Evolutionary conservation across 345 rosid species (phyloP), one percentile per base, ranked within the genome.

Genomic region (Bruguiera gymnorhiza): DNA sequence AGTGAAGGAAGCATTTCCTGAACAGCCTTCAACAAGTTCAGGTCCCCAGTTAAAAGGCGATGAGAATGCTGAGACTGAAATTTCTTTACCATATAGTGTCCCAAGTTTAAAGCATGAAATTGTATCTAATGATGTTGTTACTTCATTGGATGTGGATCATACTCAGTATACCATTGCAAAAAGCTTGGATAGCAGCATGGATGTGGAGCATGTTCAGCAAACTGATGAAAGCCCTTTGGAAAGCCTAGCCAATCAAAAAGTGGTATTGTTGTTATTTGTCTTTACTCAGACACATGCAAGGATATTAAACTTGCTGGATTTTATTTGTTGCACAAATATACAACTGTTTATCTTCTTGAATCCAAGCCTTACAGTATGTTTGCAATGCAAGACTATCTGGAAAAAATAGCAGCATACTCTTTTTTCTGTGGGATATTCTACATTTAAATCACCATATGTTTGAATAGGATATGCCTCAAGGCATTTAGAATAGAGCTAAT

Each of bases 1-100:
- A 59, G 76, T 77, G 71, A 89, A 86, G 82, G 87, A 88, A 81
- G 76, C 75, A 4, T 79, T 86, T 24, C 71, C 85, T 19, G 75
- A 83, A 73, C 81, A 71, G 63, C 79, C 75, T 58, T 77, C 84
- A 8, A 63, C 79, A 7, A 70, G 29, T 23, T 81, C 86, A 9
- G 81, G 79, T 73, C 72, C 77, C 37, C 78, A 65, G 62, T 36
- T 77, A 8, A 77, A 27, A 29, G 74, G 63, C 1, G 85, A 79
- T 29, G 93, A 81, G 59, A 84, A 87, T 31, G 69, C 79, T 1
- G 88, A 80, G 46, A 31, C 75, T 51, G 84, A 76, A 59, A 74
- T 60, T 48, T 69, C 65, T 81, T 73, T 76, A 6, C 46, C 66
- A 1, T 74, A 71, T 51, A 60, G 54, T 61, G 76, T 63, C 1